Evolutionary conservation across 768 basidiomycete genomes (phyloP).

Genomic region (Suillus alpinus): DNA sequence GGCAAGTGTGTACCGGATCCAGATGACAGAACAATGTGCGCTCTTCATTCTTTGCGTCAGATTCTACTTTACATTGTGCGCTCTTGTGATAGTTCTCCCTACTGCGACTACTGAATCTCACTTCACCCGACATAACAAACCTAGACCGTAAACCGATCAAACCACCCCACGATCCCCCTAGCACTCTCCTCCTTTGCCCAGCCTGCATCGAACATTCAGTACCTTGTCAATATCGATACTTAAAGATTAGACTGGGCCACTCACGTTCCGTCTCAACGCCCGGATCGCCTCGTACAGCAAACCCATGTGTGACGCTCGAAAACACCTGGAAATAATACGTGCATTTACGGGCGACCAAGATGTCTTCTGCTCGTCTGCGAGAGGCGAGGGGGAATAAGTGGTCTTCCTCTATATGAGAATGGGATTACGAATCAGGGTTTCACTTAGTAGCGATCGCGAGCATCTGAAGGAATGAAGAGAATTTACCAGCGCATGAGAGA

Average conservation of each 20-base stretch:
- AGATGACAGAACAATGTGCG: too few species aligned
- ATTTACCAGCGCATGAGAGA: conserved; percentile 23
- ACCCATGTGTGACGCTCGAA: conserved; percentile 34
- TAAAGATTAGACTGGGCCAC: neutral
- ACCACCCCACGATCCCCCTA: conserved; percentile 46
- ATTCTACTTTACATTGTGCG: too few species aligned
- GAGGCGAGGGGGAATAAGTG: conserved; percentile 44
- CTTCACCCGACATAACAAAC: neutral
- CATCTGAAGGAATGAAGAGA: neutral
- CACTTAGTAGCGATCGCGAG: neutral
- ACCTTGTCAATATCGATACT: neutral
- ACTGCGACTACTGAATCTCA: too few species aligned
- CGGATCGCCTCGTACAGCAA: conserved; percentile 16
- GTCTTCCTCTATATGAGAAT: conserved; percentile 42
- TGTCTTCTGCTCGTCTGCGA: conserved; percentile 57
- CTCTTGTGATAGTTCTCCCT: too few species aligned
- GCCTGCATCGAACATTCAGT: conserved; percentile 28
- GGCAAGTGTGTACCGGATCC: too few species aligned
- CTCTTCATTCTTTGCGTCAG: too few species aligned
- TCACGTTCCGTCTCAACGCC: conserved; percentile 17
- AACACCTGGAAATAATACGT: conserved; percentile 57
- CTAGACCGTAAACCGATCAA: conserved; percentile 35
- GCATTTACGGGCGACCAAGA: conserved; percentile 45
- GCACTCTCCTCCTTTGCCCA: conserved; percentile 62
- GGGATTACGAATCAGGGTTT: neutral